Evolutionary conservation across 1,284 basidiomycete genomes (phyloP).

Genomic region (Cutaneotrichosporon cyanovorans): DNA sequence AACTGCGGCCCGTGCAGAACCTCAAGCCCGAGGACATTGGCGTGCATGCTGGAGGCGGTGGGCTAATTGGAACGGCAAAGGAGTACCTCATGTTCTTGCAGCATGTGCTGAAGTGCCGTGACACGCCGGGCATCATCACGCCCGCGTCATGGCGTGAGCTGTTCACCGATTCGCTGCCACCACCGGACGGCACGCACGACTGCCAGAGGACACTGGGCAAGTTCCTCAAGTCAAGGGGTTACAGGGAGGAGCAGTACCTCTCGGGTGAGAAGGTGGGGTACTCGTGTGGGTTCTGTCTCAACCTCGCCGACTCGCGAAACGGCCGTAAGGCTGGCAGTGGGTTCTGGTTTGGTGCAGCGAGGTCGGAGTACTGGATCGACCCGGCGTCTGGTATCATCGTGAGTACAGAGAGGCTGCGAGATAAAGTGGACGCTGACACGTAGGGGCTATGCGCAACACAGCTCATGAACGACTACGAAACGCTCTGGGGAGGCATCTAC

Average conservation of each 20-base stretch:
- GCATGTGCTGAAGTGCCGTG: constrained; percentile 15
- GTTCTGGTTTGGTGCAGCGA: constrained; percentile 19
- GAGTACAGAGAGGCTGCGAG: constrained; percentile 1
- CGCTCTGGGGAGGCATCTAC: constrained; percentile 23
- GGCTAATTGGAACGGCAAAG: constrained; percentile 27
- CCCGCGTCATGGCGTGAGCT: constrained; percentile 20
- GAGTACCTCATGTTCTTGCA: constrained; percentile 32
- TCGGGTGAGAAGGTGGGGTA: constrained; percentile 6
- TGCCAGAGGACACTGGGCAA: constrained; percentile 7
- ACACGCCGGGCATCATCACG: constrained; percentile 14
- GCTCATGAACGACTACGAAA: constrained; percentile 18
- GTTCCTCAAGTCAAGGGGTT: constrained; percentile 6
- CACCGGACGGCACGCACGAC: constrained; percentile 4
- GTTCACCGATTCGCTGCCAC: constrained; percentile 21
- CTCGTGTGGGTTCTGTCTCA: constrained; percentile 9
- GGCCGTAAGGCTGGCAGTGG: constrained; percentile 13
- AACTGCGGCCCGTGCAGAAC: not conserved
- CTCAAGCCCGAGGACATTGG: constrained; percentile 2
- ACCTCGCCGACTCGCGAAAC: constrained; percentile 3
- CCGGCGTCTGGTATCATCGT: constrained; percentile 18
- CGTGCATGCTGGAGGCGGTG: constrained; percentile 30
- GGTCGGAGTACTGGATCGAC: constrained; percentile 25
- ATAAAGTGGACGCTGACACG: not conserved
- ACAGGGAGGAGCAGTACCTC: constrained; percentile 13
- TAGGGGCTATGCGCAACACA: constrained; percentile 20